A percentile compares a stretch with the other conserved stretches of the same genome.
Conservation (phyloP, 2,329 filamentous ascomycete genomes). For the Talaromyces sp. region DNA sequence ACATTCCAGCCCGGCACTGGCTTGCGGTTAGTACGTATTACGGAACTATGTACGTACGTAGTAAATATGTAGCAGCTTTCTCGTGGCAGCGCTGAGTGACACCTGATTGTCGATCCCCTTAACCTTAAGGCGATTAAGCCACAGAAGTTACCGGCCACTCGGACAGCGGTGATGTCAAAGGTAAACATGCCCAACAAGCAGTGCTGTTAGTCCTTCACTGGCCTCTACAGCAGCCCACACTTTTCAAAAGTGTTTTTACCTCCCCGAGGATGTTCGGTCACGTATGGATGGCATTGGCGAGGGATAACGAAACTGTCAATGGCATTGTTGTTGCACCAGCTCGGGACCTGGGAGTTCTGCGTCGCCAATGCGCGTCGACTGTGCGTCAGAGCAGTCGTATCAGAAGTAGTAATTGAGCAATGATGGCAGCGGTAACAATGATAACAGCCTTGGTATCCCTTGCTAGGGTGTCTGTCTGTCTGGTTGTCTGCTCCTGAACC, state of each 20-base stretch:
- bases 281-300: neutral
- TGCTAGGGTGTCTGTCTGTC: neutral
- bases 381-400: neutral
- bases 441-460: neutral
- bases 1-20: neutral
- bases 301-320: neutral
- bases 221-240: neutral
- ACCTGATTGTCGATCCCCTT: neutral
- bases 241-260: neutral
- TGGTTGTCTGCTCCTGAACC: neutral
- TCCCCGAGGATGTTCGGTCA: neutral
- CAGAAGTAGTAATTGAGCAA: neutral
- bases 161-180: neutral
- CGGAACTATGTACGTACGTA: neutral
- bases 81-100: neutral
- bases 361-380: neutral
- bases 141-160: neutral
- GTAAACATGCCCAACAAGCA: neutral
- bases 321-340: neutral
- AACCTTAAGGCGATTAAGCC: neutral
- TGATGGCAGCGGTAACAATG: neutral
- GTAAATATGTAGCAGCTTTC: neutral
- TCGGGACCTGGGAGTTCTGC: neutral
- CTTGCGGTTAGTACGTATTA: neutral
- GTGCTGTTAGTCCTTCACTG: too few relatives aligned